These are phyloP conservation scores for Chlorokybus atmophyticus DNA, from an alignment of 139 green algal species.

Conservation along the genomic window DNA sequence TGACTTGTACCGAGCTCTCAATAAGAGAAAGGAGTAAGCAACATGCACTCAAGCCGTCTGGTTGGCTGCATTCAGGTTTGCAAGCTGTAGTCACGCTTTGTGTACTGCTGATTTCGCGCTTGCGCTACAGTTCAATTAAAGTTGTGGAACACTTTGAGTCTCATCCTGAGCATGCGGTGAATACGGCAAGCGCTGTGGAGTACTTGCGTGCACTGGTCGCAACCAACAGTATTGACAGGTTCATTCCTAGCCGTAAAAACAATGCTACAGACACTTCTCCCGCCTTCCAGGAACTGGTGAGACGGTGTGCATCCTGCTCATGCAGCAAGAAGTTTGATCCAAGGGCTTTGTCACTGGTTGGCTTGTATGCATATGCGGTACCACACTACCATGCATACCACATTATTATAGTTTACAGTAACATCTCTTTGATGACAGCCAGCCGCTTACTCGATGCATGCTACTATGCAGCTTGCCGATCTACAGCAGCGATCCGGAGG, in stretches of 20 bases:
- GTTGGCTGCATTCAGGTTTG: no score
- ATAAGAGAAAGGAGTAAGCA: no score
- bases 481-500: no score
- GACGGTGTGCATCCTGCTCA: background rate
- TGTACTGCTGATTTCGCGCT: no score
- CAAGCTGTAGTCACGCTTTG: no score
- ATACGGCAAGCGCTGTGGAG: constrained; percentile 7
- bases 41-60: no score
- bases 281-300: constrained; percentile 1
- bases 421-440: no score
- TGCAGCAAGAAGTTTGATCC: background rate
- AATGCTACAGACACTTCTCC: background rate
- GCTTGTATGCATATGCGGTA: background rate
- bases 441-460: no score
- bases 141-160: constrained; percentile 26
- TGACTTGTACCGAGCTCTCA: no score
- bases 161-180: constrained; percentile 9
- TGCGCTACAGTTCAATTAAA: no score
- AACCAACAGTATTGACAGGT: constrained; percentile 9
- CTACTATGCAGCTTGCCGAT: no score
- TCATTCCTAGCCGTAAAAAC: background rate
- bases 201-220: constrained; percentile 20
- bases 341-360: background rate
- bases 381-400: background rate
- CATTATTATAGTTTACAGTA: background rate